These are phyloP conservation scores for Lupinus albus DNA, from an alignment of 306 rosid genomes.

Conservation along the genomic window DNA sequence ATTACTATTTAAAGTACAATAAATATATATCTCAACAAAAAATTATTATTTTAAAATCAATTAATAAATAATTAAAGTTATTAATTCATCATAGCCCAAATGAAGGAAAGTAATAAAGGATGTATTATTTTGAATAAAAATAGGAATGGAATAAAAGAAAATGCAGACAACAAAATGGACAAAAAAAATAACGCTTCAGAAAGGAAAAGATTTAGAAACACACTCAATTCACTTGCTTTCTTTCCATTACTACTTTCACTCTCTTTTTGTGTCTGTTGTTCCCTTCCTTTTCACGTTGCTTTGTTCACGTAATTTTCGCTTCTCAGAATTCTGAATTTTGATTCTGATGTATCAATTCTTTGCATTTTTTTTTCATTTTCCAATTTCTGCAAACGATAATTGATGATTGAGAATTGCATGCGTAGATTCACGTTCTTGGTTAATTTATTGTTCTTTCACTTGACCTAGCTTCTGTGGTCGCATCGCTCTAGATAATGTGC, in stretches of 20 bases:
- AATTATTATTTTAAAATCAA: too few species aligned
- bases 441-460: background rate
- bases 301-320: conserved; percentile 7
- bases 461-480: conserved; percentile 13
- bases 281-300: conserved; percentile 14
- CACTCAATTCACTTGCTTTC: background rate
- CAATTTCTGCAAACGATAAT: background rate
- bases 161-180: background rate
- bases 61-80: too few species aligned
- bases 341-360: conserved; percentile 13
- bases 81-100: too few species aligned
- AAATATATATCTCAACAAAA: too few species aligned
- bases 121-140: too few species aligned
- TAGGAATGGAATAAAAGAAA: conserved; percentile 5
- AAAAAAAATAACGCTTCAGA: conserved; percentile 29
- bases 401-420: background rate
- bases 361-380: background rate
- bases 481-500: background rate
- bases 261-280: conserved; percentile 8
- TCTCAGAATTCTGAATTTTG: conserved; percentile 3
- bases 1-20: too few species aligned
- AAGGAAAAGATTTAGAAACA: conserved; percentile 53
- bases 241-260: background rate
- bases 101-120: too few species aligned
- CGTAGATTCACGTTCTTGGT: background rate